A percentile compares a stretch with the other conserved stretches of the same genome.
Evolutionary conservation across 805 yeast species (phyloP).

Genomic region (Candida lessepsii): DNA sequence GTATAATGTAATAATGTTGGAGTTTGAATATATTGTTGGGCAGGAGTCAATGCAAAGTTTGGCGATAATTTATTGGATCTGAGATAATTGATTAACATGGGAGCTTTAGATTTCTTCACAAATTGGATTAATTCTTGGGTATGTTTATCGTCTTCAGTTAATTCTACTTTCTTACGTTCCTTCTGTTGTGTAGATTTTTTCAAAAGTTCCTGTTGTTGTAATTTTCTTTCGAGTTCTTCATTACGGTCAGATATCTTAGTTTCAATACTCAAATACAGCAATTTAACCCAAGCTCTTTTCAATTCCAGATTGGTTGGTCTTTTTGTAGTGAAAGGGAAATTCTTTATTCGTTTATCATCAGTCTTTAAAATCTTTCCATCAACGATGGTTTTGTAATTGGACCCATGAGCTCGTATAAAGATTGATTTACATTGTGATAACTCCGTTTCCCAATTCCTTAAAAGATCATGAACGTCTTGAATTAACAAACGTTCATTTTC

Average conservation of each 20-base stretch:
- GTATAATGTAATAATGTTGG: constrained; percentile 85
- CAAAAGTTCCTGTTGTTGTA: constrained; percentile 16
- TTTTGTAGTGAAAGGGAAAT: constrained; percentile 85
- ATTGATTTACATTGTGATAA: constrained; percentile 65
- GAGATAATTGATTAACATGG: constrained; percentile 63
- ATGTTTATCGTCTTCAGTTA: constrained; percentile 43
- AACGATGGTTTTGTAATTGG: constrained; percentile 61
- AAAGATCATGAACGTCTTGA: constrained; percentile 70
- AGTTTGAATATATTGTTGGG: constrained; percentile 44
- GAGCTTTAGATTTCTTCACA: constrained; percentile 73
- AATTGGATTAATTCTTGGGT: constrained; percentile 58
- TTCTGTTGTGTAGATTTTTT: constrained; percentile 16
- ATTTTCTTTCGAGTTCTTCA: constrained; percentile 23
- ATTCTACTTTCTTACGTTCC: constrained; percentile 10
- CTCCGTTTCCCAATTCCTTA: constrained; percentile 62
- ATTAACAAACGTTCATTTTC: constrained; percentile 83
- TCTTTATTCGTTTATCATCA: constrained; percentile 61
- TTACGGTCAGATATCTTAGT: constrained; percentile 53
- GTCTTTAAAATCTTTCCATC: constrained; percentile 52
- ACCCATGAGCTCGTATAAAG: constrained; percentile 79
- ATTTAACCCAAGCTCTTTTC: constrained; percentile 78
- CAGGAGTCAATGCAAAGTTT: constrained; percentile 58
- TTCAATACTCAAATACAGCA: constrained; percentile 56
- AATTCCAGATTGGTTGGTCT: constrained; percentile 83
- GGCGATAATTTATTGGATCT: constrained; percentile 54